Base-by-base conservation (phyloP, 805 yeast genomes). In the Myxozyma monticola region DNA sequence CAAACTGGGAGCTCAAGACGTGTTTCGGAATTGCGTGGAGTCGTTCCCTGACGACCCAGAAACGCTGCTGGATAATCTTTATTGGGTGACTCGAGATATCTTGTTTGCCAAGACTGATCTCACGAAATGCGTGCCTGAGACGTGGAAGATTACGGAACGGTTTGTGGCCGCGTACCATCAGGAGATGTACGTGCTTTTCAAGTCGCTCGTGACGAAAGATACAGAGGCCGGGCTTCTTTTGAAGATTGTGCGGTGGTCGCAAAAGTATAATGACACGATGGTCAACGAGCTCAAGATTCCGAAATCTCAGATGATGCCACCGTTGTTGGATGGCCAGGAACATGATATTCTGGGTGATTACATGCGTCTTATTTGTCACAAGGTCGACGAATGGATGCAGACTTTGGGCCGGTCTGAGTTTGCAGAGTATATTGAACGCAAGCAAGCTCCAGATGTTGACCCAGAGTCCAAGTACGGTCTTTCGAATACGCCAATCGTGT, bases 21-120 rank as follows among this genome's bases (percentile, higher is more conserved):
- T 84, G 35, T 89, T 89, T 69, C 71, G 76, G 30, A 79, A 82
- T 51, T 81, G 89, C 70, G 76, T 73, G 60, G 78, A 76, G 51
- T 76, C 76, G 50, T 83, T 74, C 63, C 69, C 66, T 17, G 73
- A 69, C 18, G 71, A 64, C 37, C 75, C 75, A 33, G 79, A 82
- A 67, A 75, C 74, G 15, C 80, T 88, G 1, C 73, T 86, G 49
- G 83, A 84, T 34, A 81, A 85, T 58, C 69, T 90, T 48, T 83
- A 81, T 49, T 91, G 96, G 90, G 77, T 89, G 17, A 88, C 84
- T 65, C 83, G 84, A 58, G 97, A 91, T 61, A 69, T 93, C 48
- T 68, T 76, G 26, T 77, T 84, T 49, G 88, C 85, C 3, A 76
- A 79, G 49, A 76, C 77, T 20, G 81, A 81, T 26, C 69, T 88